Conservation (phyloP, 805 yeast species). For the Novakomyces olei region DNA sequence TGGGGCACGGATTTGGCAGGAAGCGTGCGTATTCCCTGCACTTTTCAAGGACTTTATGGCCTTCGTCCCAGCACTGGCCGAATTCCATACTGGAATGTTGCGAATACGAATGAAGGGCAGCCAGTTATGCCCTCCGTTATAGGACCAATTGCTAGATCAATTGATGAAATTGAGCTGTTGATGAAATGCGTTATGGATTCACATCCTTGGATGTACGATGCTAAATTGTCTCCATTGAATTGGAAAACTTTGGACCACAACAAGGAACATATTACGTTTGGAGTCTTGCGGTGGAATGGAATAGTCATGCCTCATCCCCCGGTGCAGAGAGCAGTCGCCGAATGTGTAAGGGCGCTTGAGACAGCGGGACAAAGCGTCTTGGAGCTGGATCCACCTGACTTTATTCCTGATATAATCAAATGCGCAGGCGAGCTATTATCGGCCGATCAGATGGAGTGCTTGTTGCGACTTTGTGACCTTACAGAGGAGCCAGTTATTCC, state of each 20-base stretch:
- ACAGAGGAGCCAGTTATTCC: too few relatives aligned
- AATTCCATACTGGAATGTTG: conserved; percentile 18
- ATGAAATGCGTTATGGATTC: conserved; percentile 19
- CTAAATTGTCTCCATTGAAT: too few relatives aligned
- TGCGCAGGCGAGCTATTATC: too few relatives aligned
- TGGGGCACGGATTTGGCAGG: conserved; percentile 37
- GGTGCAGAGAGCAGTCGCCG: conserved; percentile 28
- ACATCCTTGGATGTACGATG: conserved; percentile 32
- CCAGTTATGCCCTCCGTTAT: conserved; percentile 28
- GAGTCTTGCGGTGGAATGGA: conserved; percentile 25
- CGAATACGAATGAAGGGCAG: conserved; percentile 26
- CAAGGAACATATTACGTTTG: conserved; percentile 21
- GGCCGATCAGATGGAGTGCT: too few relatives aligned
- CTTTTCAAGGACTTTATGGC: conserved; percentile 22
- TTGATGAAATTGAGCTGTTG: conserved; percentile 21
- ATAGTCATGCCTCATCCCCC: conserved; percentile 34
- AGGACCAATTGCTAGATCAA: conserved; percentile 26
- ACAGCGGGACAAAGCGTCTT: too few relatives aligned
- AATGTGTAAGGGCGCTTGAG: conserved; percentile 32
- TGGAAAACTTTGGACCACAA: conserved; percentile 10
- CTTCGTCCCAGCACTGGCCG: conserved; percentile 27
- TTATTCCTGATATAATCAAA: too few relatives aligned
- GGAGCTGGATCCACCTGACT: too few relatives aligned
- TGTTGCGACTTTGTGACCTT: too few relatives aligned
- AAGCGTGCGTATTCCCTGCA: conserved; percentile 27